A percentile compares a stretch with the other conserved stretches of the same genome.
These are phyloP conservation scores for Thalassiosira livingstoniorum DNA, from an alignment of 352 stramenopile genomes.

Conservation along the genomic window DNA sequence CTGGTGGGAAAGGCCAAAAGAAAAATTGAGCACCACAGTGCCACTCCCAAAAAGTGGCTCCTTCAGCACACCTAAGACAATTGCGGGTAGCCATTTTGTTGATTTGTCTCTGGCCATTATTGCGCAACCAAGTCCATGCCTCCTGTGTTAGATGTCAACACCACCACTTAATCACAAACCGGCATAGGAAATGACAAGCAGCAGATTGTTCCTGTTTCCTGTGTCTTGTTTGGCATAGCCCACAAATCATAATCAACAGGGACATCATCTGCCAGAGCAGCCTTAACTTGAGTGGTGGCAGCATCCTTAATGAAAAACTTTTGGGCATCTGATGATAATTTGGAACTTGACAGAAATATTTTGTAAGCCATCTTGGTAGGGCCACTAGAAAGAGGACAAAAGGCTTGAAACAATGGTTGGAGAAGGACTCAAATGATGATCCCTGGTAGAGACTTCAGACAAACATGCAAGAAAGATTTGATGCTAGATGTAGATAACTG, in stretches of 20 bases:
- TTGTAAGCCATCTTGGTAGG: not conserved
- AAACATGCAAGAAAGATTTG: too few relatives aligned
- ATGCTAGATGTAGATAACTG: too few relatives aligned
- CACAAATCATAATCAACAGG: conserved; percentile 28
- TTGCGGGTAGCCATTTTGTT: conserved; percentile 18
- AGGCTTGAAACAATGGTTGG: too few relatives aligned
- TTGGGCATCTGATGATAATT: not conserved
- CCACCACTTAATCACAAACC: conserved; percentile 22
- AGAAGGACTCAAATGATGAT: too few relatives aligned
- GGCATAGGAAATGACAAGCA: conserved; percentile 1
- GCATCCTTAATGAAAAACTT: not conserved
- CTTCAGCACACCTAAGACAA: not conserved
- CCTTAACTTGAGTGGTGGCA: too few relatives aligned
- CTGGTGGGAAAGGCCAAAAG: conserved; percentile 49
- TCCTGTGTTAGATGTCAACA: not conserved
- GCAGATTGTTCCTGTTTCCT: not conserved
- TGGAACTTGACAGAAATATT: not conserved
- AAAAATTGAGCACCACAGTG: conserved; percentile 30
- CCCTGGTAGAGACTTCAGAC: too few relatives aligned
- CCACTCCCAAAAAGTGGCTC: conserved; percentile 50
- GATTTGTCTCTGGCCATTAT: not conserved
- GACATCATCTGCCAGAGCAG: conserved; percentile 37
- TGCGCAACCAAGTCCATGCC: not conserved
- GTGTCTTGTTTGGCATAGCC: conserved; percentile 5
- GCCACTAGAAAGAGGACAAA: too few relatives aligned